Evolutionary conservation across 495 filamentous ascomycete genomes (phyloP), one percentile per base, ranked within the genome.

Genomic region (Aspergillus bertholletiae): DNA sequence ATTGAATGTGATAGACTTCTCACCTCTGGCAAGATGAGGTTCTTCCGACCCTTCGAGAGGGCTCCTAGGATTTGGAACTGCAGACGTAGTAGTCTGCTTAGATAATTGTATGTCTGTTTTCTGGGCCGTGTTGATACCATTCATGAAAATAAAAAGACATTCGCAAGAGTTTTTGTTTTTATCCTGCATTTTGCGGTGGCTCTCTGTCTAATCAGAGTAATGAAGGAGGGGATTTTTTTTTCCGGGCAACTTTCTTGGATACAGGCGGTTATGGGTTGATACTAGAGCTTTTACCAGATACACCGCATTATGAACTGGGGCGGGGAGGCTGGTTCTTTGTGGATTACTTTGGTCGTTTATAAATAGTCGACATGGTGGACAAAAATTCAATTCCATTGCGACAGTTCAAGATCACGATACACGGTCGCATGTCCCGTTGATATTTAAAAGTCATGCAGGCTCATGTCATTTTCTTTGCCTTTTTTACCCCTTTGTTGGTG

Each of bases 91-190:
- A 61, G 55, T 51, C 57, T 59, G 59, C 64, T 66, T 59, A 56
- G 46, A 65, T 73, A 72, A 72, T 73, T 68, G 65, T 68, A 69
- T 73, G 68, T 68, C 68, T 63, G 60, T 62, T 65, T 62, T 65
- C 68, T 73, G 62, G n/a, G 61, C 65, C 67, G 64, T 69, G 73
- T 76, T 74, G 73, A 76, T 76, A 76, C 73, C 73, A 74, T 67
- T 71, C 62, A 75, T 72, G 73, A 75, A 74, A 75, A 75, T 73
- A 74, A 74, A 74, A 72, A 53, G 51, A 56, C 49, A 39, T 58
- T 40, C 45, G 51, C 51, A 53, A 55, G 43, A 54, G 24, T 40
- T 8, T 43, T 13, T 28, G 21, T 46, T 24, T 46, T 17, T n/a
- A n/a, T 5, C 26, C 1, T 11, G 13, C n/a, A 13, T 11, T 46